A percentile compares a stretch with the other conserved stretches of the same genome.
Evolutionary conservation across 129 eudicot species (phyloP).

Genomic region (Centaurea solstitialis): DNA sequence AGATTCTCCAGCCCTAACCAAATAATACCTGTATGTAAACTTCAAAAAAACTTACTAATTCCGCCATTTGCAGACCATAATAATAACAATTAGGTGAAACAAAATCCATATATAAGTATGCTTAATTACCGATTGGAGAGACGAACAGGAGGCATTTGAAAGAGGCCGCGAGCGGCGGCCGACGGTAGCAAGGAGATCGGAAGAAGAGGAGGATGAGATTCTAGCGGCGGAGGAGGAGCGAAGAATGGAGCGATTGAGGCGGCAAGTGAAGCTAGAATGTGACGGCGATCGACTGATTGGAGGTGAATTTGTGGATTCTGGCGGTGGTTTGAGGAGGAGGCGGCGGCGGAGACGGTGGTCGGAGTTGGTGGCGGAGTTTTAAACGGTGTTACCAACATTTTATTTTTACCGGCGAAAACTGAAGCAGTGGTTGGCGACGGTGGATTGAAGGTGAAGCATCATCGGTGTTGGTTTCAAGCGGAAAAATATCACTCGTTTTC

Average conservation of each 20-base stretch:
- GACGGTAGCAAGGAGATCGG: conserved; percentile 19
- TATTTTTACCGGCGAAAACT: conserved; percentile 18
- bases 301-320: conserved; percentile 18
- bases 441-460: conserved; percentile 12
- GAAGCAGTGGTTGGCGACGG: conserved; percentile 16
- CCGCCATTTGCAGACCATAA: neutral
- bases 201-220: conserved; percentile 1
- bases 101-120: neutral
- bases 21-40: conserved; percentile 66
- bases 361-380: conserved; percentile 32
- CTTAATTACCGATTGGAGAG: conserved; percentile 77
- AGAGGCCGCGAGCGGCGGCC: conserved; percentile 83
- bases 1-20: conserved; percentile 98
- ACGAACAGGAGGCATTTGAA: conserved; percentile 95
- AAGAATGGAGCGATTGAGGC: conserved; percentile 52
- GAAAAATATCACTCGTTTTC: conserved; percentile 37
- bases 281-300: conserved; percentile 56
- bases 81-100: neutral
- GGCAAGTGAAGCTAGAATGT: conserved; percentile 57
- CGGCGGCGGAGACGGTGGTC: conserved; percentile 10
- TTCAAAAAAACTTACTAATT: neutral
- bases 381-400: conserved; percentile 31
- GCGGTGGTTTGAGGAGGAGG: conserved; percentile 30
- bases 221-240: conserved; percentile 22
- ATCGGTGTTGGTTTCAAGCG: neutral